A percentile compares a stretch with the other conserved stretches of the same genome.
Conservation (phyloP, 2,329 filamentous ascomycete species). For the Calonectria crousiana region DNA sequence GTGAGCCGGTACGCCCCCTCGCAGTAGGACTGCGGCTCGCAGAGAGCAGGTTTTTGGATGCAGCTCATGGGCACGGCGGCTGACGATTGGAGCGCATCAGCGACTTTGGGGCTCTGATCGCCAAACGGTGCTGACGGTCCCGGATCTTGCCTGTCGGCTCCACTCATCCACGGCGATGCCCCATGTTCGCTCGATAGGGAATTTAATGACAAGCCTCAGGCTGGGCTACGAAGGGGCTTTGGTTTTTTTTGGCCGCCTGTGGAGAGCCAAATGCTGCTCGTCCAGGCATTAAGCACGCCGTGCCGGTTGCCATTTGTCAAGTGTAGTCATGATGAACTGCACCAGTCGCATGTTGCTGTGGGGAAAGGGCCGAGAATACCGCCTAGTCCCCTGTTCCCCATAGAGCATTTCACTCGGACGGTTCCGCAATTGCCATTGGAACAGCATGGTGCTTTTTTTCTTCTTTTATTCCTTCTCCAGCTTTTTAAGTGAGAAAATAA, state of each 20-base stretch:
- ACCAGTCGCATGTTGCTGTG: slow-evolving; percentile 33
- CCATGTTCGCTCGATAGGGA: slow-evolving; percentile 1
- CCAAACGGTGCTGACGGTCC: slow-evolving; percentile 5
- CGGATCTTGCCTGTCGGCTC: not conserved
- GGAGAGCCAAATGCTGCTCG: not conserved
- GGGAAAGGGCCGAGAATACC: slow-evolving; percentile 42
- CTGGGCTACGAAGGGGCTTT: not conserved
- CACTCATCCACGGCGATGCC: not conserved
- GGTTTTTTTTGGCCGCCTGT: not conserved
- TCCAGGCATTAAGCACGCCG: not conserved
- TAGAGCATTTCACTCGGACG: slow-evolving; percentile 24
- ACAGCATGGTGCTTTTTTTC: not conserved
- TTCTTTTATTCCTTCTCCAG: not conserved
- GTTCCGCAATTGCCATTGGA: not conserved
- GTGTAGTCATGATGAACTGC: slow-evolving; percentile 8
- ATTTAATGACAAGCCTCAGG: not conserved
- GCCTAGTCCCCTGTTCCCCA: slow-evolving; percentile 34
- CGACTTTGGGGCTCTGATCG: slow-evolving; percentile 29
- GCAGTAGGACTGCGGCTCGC: not conserved
- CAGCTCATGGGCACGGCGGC: not conserved
- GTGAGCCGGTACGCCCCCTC: not conserved
- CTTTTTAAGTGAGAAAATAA: not conserved
- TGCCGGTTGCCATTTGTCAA: slow-evolving; percentile 24
- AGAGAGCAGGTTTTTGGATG: not conserved
- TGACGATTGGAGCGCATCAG: slow-evolving; percentile 41